Base-by-base conservation (phyloP, 495 filamentous ascomycete genomes). In the Endocarpon pusillum region DNA sequence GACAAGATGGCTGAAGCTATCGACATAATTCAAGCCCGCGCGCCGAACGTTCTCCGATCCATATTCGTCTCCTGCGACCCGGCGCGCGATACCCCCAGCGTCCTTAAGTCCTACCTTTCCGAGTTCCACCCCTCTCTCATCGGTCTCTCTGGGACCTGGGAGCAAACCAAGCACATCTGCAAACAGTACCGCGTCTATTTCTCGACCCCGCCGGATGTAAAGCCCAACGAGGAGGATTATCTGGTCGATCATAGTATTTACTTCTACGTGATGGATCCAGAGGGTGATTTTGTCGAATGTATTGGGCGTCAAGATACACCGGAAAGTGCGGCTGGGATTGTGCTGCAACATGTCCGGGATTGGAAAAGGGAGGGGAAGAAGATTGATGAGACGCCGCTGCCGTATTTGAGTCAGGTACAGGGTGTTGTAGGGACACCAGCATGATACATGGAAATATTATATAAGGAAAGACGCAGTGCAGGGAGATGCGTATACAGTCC, bases 161-260 rank as follows among this genome's bases (percentile, higher is more conserved):
- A 94, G 42, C 73, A 92, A 59, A 72, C 94, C 42, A 92, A 91
- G 60, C 60, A 76, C 35, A 72, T 84, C 37, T 97, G 89, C 64
- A 93, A 91, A 60, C 76, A 74, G 34, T 96, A 97, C 53, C 69
- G 89, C 16, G 89, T 97, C 22, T 97, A 97, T 60, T 97, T 97
- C 51, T 86, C 78, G 45, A 97, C 89, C 26, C 89, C 89, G 42
- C 59, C 63, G 41, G 64, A 85, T 39, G 81, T 94, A 31, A 74
- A 87, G 62, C 74, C 82, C 2, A 89, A 84, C 6, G 28, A 31
- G 19, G 81, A 93, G 62, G 89, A 97, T 54, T 97, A 97, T 57
- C 55, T 97, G 41, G 89, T 97, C 24, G 89, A 96, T 58, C 89
- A 97, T 59, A 93, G 83, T 49, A 96, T 97, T 42, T 97, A 97